A percentile compares a stretch with the other conserved stretches of the same genome.
Evolutionary conservation across 805 yeast species (phyloP).

Genomic region (Cyberlindnera nakhonratchasimensis): DNA sequence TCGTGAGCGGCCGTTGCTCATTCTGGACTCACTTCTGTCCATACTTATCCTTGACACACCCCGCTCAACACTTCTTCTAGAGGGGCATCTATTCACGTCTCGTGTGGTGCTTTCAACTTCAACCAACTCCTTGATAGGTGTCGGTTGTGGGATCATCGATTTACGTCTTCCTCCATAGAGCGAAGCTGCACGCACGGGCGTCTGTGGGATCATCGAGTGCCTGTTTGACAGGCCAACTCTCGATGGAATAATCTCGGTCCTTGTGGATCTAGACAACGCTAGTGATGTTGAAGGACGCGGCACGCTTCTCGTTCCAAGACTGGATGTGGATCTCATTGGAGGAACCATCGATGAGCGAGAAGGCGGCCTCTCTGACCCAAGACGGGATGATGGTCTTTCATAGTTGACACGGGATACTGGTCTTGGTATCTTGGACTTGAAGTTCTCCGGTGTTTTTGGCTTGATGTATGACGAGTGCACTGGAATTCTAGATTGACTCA

Average conservation of each 20-base stretch:
- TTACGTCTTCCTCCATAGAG: constrained; percentile 6
- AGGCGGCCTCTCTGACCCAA: neutral
- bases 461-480: constrained; percentile 5
- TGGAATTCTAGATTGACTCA: constrained; percentile 16
- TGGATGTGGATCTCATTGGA: constrained; percentile 13
- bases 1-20: constrained; percentile 4
- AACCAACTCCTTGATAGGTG: constrained; percentile 25
- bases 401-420: constrained; percentile 21
- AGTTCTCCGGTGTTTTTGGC: constrained; percentile 6
- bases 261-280: constrained; percentile 17
- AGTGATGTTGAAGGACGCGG: constrained; percentile 21
- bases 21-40: constrained; percentile 8
- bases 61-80: constrained; percentile 1
- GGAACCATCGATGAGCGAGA: constrained; percentile 2
- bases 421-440: constrained; percentile 24
- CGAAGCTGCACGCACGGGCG: constrained; percentile 17
- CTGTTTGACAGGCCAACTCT: constrained; percentile 14
- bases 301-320: constrained; percentile 10
- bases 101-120: constrained; percentile 18
- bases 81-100: constrained; percentile 8
- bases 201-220: constrained; percentile 26
- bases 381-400: constrained; percentile 16
- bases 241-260: constrained; percentile 13
- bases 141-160: constrained; percentile 28
- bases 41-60: constrained; percentile 14